phyloP scores from a whole-genome alignment of 2,329 filamentous ascomycete species.

The Alternaria sp. region DNA sequence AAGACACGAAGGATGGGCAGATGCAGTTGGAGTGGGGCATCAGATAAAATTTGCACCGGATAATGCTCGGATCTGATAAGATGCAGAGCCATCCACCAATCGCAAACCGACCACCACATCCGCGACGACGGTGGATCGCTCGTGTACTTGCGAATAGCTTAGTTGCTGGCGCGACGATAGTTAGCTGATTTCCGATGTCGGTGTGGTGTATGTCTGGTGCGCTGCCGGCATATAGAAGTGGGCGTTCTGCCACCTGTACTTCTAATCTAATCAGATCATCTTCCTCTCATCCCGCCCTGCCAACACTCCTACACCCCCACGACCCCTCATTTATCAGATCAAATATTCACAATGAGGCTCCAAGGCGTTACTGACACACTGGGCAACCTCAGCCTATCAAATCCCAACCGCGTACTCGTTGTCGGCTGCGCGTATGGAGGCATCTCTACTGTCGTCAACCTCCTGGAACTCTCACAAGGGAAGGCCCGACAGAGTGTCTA shows the following conservation, averaged over 20 bases:
- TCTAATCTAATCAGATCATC: constrained; percentile 49
- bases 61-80: constrained; percentile 14
- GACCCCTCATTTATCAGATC: constrained; percentile 19
- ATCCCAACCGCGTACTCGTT: constrained; percentile 61
- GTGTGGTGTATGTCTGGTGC: constrained; percentile 1
- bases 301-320: constrained; percentile 3
- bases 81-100: neutral
- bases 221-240: constrained; percentile 12
- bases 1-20: neutral
- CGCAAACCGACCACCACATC: neutral
- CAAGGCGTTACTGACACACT: constrained; percentile 32
- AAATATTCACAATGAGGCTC: constrained; percentile 37
- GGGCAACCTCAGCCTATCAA: constrained; percentile 36
- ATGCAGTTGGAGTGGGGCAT: constrained; percentile 6
- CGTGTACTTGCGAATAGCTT: neutral
- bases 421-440: constrained; percentile 77
- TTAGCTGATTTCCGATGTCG: constrained; percentile 22
- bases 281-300: constrained; percentile 3
- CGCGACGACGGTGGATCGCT: constrained; percentile 8
- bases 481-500: constrained; percentile 56
- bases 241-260: neutral
- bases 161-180: neutral
- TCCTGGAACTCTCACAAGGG: constrained; percentile 69
- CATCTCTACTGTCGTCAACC: constrained; percentile 68
- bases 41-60: constrained; percentile 18